Evolutionary conservation across 2,329 filamentous ascomycete genomes (phyloP).

Genomic region (Botrytis fabae): DNA sequence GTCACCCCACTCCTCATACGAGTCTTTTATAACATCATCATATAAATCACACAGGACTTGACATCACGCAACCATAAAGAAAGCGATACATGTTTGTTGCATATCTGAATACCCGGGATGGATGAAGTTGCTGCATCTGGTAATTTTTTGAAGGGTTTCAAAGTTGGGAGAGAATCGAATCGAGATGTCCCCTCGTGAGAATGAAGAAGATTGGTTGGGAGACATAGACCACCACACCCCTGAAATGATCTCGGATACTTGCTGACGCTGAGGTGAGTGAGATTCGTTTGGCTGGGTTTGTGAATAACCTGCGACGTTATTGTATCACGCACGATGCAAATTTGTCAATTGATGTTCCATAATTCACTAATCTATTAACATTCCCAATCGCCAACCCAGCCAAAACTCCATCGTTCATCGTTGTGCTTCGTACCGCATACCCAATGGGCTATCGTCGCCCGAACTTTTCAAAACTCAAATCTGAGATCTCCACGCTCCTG

Average conservation of each 20-base stretch:
- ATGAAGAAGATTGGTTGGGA: background rate
- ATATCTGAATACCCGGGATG: background rate
- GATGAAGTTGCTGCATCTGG: constrained; percentile 7
- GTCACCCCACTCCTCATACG: constrained; percentile 6
- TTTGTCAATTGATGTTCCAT: background rate
- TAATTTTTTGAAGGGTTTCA: background rate
- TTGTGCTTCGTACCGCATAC: background rate
- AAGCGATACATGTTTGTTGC: background rate
- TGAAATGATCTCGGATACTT: constrained; percentile 14
- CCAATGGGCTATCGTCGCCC: background rate
- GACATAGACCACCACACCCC: background rate
- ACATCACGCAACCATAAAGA: background rate
- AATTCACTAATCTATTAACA: background rate
- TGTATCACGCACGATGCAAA: background rate
- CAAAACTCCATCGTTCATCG: background rate
- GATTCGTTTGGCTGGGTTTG: background rate
- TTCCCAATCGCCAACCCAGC: background rate
- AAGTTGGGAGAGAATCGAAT: background rate
- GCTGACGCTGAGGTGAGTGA: background rate
- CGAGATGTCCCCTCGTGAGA: background rate
- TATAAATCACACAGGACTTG: background rate
- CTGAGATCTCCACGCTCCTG: background rate
- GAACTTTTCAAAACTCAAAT: background rate
- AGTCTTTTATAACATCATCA: constrained; percentile 5
- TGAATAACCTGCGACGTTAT: background rate